phyloP scores from a whole-genome alignment of 2,329 filamentous ascomycete genomes.

The Xylariaceae sp. region DNA sequence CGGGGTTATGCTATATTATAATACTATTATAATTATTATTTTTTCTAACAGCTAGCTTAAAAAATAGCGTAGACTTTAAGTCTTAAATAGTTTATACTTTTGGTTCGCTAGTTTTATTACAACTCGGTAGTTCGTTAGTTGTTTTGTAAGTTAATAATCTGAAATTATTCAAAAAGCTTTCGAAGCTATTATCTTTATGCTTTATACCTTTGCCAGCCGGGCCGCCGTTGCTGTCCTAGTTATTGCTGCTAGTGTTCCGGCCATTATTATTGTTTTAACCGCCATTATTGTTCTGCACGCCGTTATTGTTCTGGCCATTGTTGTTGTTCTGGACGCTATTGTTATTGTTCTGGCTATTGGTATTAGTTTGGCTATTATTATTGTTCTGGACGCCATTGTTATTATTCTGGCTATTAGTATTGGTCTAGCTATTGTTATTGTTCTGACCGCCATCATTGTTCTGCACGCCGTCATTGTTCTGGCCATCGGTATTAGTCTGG shows the following conservation, averaged over 20 bases:
- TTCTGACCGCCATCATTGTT: no score
- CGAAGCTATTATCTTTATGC: neutral
- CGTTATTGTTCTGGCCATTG: no score
- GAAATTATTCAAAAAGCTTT: neutral
- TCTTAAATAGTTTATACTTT: neutral
- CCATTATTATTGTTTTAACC: neutral
- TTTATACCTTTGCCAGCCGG: no score
- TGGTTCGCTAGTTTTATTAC: neutral
- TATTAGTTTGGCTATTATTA: neutral
- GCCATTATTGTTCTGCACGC: neutral
- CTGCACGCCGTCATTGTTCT: no score
- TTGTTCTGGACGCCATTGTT: neutral
- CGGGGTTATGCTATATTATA: neutral
- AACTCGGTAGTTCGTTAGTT: no score
- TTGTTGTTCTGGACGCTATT: neutral
- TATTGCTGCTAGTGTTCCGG: neutral
- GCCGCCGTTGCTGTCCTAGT: neutral
- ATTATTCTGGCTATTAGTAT: no score
- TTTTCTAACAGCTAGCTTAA: neutral
- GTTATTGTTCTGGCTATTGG: neutral
- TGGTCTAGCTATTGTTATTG: no score
- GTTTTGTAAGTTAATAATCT: no score
- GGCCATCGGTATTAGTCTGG: no score
- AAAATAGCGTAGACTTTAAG: neutral
- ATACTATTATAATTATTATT: neutral